Base-by-base conservation (phyloP, 1,284 basidiomycete genomes). In the Microbotryomycetes sp. region DNA sequence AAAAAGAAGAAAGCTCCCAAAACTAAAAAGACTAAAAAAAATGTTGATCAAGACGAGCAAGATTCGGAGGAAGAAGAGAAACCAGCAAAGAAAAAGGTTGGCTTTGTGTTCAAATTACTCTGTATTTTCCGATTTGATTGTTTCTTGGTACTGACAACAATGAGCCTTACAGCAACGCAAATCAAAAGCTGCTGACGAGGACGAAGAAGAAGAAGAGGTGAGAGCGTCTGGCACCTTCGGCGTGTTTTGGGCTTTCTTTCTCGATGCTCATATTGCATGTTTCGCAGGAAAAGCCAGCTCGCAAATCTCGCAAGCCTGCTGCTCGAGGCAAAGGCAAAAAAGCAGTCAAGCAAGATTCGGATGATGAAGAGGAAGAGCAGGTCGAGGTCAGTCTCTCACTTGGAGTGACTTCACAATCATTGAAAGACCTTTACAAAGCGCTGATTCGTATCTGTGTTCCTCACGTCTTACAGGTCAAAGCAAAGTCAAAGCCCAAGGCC, bases 31-130 rank as follows among this genome's bases (percentile, higher is more conserved):
- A 49, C 50, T n/a, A 61, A 57, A 29, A 54, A 61, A 26, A 29
- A 23, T 12, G 63, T 49, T 14, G 62, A 67, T 48, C 58, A 58
- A 6, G 58, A 28, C 46, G 52, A 56, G 22, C 31, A 49, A 42
- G 50, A 58, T 15, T 49, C 50, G 22, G 63, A 57, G 28, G 53
- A 58, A 23, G 31, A 28, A 15, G 63, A 52, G 19, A 64, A 67
- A 49, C 62, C 62, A 6, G 64, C 64, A 58, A 66, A 66, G 32
- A 67, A 67, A 9, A 42, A 42, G 36, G 36, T 42, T 42, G 12
- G 19, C 9, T 19, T 42, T 19, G 36, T 42, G 36, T 19, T 42
- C 12, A 42, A 9, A 42, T 42, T 42, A 42, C 36, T 42, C 36
- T 42, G 36, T 9, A 9, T 42, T n/a, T n/a, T n/a, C n/a, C n/a